Evolutionary conservation across 495 filamentous ascomycete genomes (phyloP).

Genomic region (Penicillium cataractarum): DNA sequence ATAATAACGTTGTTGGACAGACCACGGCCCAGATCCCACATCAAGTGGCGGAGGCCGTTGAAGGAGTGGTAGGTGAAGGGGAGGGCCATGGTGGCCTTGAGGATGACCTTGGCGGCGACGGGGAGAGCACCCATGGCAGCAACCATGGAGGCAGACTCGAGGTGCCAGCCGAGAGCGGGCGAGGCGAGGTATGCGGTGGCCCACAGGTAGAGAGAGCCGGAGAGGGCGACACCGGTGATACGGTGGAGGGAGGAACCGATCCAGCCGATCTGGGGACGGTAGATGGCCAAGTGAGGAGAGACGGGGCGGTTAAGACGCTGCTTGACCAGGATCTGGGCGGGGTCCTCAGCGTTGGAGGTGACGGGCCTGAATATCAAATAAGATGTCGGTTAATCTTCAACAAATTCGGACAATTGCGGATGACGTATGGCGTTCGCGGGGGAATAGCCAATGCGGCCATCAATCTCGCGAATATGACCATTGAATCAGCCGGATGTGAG

Average conservation of each 20-base stretch:
- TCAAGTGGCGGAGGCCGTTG: conserved; percentile 89
- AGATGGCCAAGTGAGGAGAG: conserved; percentile 86
- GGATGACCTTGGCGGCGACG: conserved; percentile 62
- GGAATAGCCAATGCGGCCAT: neutral
- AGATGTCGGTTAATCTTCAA: conserved; percentile 18
- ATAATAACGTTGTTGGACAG: conserved; percentile 73
- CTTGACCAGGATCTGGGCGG: conserved; percentile 71
- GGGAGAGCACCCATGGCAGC: conserved; percentile 77
- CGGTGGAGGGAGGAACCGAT: conserved; percentile 73
- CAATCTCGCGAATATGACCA: neutral
- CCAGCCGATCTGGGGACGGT: conserved; percentile 88
- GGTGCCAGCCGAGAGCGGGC: conserved; percentile 79
- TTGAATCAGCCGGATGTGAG: neutral
- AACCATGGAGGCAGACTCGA: conserved; percentile 79
- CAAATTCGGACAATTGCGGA: conserved; percentile 15
- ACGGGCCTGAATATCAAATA: conserved; percentile 41
- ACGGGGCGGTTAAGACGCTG: conserved; percentile 87
- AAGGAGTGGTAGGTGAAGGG: conserved; percentile 87
- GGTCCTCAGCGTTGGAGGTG: conserved; percentile 64
- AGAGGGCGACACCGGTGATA: conserved; percentile 74
- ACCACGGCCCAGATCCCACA: conserved; percentile 75
- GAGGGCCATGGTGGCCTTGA: conserved; percentile 74
- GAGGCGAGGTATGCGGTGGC: conserved; percentile 80
- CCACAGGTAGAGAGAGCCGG: conserved; percentile 81
- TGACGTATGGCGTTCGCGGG: conserved; percentile 36